Evolutionary conservation across 1,139 yeast species (phyloP), one percentile per base, ranked within the genome.

Genomic region (Scheffersomyces parashehatae): DNA sequence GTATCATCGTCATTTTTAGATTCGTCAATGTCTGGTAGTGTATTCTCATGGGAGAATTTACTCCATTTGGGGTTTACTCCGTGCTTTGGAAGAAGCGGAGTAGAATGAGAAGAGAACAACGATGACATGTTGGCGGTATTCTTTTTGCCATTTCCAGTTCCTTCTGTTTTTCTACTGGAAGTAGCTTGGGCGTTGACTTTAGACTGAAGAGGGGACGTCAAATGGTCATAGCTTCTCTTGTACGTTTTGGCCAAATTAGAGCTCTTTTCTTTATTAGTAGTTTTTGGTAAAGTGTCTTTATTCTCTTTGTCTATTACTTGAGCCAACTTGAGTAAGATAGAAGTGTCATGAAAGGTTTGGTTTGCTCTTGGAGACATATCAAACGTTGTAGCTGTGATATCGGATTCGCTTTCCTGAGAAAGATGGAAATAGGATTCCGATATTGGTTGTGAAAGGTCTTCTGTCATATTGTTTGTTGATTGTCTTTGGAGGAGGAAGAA

Each of bases 381-480:
- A 59, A 20, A 52, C 51, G 2, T 54, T 43, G 10, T 48, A 35
- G 35, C 51, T 40, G 28, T 49, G n/a, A 56, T 29, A 9, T 45
- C 54, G 16, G 46, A 46, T 15, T 51, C 51, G 30, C 48, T 54
- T 44, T 65, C 70, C 44, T 58, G 60, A 1, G 71, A 61, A 24
- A 65, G 53, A 46, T 65, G 64, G 44, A 58, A 52, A 45, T 58
- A 65, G 8, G 70, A 64, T 50, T 67, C 70, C 10, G 67, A 53
- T 26, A 59, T 43, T 13, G 62, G 65, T 37, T 57, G 62, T 6
- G 65, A 54, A 35, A 60, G 46, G 35, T 60, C 65, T 40, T 55
- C 57, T 39, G 43, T 40, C 35, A 31, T 31, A 16, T 30, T 30
- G 2, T 20, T 16, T 5, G 20, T 16, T 16, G 20, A 5, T 16